Evolutionary conservation across 768 basidiomycete genomes (phyloP).

Genomic region (Lentinula boryana): DNA sequence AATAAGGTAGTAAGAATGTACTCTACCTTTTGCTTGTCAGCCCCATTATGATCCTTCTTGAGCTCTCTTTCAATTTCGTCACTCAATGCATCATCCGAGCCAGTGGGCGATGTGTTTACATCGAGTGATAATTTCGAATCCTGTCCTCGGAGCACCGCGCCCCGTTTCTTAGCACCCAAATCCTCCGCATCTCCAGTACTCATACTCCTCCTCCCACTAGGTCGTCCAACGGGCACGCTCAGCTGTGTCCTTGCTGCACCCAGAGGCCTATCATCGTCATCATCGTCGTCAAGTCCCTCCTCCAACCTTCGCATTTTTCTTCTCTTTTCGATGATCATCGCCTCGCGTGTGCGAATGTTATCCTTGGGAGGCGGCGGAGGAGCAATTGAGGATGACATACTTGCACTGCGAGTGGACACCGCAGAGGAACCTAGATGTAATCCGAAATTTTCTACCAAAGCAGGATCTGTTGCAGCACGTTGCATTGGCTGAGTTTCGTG

Average conservation of each 20-base stretch:
- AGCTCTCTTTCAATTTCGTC: slow-evolving; percentile 75
- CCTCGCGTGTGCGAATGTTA: slow-evolving; percentile 60
- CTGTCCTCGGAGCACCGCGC: slow-evolving; percentile 20
- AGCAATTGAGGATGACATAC: slow-evolving; percentile 34
- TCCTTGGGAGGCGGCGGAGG: slow-evolving; percentile 57
- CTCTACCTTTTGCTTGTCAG: slow-evolving; percentile 36
- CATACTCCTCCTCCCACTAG: slow-evolving; percentile 63
- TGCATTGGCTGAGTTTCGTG: slow-evolving; percentile 26
- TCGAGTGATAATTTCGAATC: slow-evolving; percentile 27
- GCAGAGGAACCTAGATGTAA: slow-evolving; percentile 21
- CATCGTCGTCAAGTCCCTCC: slow-evolving; percentile 19
- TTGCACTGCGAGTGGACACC: slow-evolving; percentile 32
- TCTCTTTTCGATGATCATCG: slow-evolving; percentile 65
- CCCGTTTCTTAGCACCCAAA: slow-evolving; percentile 25
- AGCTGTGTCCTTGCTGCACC: slow-evolving; percentile 16
- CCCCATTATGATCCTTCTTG: slow-evolving; percentile 38
- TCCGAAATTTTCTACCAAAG: slow-evolving; percentile 23
- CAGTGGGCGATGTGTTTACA: slow-evolving; percentile 23
- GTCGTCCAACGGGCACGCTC: slow-evolving; percentile 34
- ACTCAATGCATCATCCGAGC: slow-evolving; percentile 48
- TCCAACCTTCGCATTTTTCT: slow-evolving; percentile 55
- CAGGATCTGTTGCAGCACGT: slow-evolving; percentile 49
- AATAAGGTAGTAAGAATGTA: background rate
- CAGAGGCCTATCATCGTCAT: slow-evolving; percentile 29
- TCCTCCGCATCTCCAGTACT: slow-evolving; percentile 72